Base-by-base conservation (phyloP, 768 basidiomycete genomes). In the Tylopilus plumbeoviolaceoides region DNA sequence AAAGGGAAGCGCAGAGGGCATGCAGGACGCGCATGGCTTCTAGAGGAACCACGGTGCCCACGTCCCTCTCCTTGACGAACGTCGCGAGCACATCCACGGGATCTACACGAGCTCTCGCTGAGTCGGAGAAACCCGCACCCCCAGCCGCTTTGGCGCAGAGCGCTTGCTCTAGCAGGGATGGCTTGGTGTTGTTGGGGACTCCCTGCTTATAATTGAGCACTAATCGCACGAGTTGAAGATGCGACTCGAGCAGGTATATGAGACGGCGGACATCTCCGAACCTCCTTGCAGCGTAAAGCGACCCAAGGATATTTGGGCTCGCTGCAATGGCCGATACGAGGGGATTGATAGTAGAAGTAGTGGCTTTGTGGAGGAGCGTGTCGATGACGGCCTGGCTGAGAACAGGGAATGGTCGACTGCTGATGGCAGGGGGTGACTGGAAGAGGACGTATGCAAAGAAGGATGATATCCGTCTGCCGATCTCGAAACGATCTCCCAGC, bases 401-500 rank as follows among this genome's bases (percentile, higher is more conserved):
- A 7, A 73, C 65, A 0, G 78, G 71, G 59, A 88, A 87, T 1
- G 87, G 85, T 28, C 79, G 73, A 40, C 78, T 77, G 46, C 72
- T 72, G 47, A 82, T 53, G 2, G 73, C 65, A 0, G 81, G 81
- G 1, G 86, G 79, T 2, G 82, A 77, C 55, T 86, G 78, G 44
- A 78, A 74, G 43, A 95, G 65, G 12, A 93, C 78, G 36, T 80
- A 77, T 12, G 78, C 72, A 64, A 89, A 95, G 25, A 95, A 72
- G 8, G 75, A 73, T 10, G 83, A 78, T 25, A 92, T 74, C 15
- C 83, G 74, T 48, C 78, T 75, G 18, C 86, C 87, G 44, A 98
- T 87, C 71, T 91, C 88, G 62, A 91, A 95, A 35, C 89, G 79
- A 63, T 91, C 88, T 5, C 86, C 85, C 12, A 94, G 75, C 50